Evolutionary conservation across 2,329 filamentous ascomycete genomes (phyloP).

Genomic region (Cyphellophora attinorum): DNA sequence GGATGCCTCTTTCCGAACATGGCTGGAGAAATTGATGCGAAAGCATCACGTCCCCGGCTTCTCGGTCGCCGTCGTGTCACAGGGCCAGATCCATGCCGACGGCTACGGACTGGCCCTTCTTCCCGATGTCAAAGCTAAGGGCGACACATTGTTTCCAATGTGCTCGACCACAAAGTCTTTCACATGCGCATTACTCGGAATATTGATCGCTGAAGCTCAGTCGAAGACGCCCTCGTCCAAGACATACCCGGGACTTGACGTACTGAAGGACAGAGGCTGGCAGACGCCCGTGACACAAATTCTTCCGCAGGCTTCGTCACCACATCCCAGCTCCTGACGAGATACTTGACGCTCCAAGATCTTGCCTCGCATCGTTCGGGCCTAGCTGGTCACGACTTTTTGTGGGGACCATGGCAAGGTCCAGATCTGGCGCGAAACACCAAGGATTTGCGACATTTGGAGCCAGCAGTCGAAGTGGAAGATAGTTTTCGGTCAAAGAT

Average conservation of each 20-base stretch:
- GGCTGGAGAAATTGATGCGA: constrained; percentile 7
- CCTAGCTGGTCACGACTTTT: neutral
- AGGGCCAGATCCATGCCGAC: constrained; percentile 19
- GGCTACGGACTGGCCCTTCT: constrained; percentile 22
- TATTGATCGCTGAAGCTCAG: neutral
- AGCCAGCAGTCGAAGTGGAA: no score
- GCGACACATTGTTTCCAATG: constrained; percentile 18
- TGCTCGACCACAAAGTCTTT: constrained; percentile 23
- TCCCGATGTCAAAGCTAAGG: constrained; percentile 18
- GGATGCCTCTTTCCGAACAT: neutral
- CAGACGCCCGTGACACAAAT: neutral
- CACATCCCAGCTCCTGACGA: neutral
- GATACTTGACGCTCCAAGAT: neutral
- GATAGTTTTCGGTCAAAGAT: constrained; percentile 29
- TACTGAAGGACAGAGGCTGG: neutral
- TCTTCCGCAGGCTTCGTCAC: neutral
- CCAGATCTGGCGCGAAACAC: neutral
- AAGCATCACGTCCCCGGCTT: constrained; percentile 23
- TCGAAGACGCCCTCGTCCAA: neutral
- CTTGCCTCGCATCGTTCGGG: neutral
- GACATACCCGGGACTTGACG: no score
- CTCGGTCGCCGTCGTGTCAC: constrained; percentile 19
- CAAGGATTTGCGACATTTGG: neutral
- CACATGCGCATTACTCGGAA: constrained; percentile 15
- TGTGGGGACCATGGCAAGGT: neutral